phyloP scores from a whole-genome alignment of 345 rosid species.

The Heritiera fomes region DNA sequence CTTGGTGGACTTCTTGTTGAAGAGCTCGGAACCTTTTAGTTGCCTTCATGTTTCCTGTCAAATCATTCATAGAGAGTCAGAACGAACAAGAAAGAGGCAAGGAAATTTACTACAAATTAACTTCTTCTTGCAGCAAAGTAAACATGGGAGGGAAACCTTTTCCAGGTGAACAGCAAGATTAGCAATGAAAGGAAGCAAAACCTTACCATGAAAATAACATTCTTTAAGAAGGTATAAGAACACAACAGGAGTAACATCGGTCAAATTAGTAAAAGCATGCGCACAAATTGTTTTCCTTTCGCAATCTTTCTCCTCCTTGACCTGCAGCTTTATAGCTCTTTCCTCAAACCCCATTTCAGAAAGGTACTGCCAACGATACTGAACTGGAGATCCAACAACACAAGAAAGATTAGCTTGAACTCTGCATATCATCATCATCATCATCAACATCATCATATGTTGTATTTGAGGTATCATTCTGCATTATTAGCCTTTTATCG shows the following conservation, averaged over 20 bases:
- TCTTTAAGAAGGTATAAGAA: conserved; percentile 25
- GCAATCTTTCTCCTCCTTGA: background rate
- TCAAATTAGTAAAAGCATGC: conserved; percentile 17
- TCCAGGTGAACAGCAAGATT: background rate
- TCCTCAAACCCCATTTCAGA: conserved; percentile 13
- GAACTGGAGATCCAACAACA: background rate
- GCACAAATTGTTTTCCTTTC: background rate
- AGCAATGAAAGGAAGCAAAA: background rate
- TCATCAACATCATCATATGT: background rate
- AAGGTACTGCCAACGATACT: background rate
- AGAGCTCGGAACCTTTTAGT: conserved; percentile 71
- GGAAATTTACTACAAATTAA: background rate
- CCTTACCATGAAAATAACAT: conserved; percentile 23
- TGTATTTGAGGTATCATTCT: background rate
- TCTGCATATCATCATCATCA: background rate
- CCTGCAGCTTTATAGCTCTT: background rate
- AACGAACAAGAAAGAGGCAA: background rate
- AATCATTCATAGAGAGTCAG: background rate
- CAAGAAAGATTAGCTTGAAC: conserved; percentile 3
- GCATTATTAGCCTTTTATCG: background rate
- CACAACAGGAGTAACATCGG: background rate
- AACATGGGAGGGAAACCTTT: background rate
- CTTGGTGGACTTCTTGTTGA: conserved; percentile 65
- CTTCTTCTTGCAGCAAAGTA: background rate
- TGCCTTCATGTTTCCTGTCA: conserved; percentile 71